A percentile compares a stretch with the other conserved stretches of the same genome.
Conservation (phyloP, 2,329 filamentous ascomycete genomes). For the Fusarium fujikuroi region DNA sequence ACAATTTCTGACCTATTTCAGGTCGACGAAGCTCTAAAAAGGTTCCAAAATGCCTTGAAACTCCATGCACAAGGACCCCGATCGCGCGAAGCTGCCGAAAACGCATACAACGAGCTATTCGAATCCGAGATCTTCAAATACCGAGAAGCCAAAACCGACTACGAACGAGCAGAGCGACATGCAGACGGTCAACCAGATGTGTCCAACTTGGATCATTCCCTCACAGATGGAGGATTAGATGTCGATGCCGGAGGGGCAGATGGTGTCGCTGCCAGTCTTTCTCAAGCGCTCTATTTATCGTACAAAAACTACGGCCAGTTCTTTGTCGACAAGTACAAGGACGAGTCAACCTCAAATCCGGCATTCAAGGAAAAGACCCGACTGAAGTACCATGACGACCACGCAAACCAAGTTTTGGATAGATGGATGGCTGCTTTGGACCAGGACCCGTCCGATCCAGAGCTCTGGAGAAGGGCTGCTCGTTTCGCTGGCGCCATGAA, state of each 20-base stretch:
- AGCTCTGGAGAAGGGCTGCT: slow-evolving; percentile 70
- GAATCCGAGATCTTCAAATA: slow-evolving; percentile 94
- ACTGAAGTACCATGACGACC: slow-evolving; percentile 46
- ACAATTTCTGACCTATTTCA: slow-evolving; percentile 45
- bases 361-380: slow-evolving; percentile 52
- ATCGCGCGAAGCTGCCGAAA: slow-evolving; percentile 78
- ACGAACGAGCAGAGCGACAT: slow-evolving; percentile 73
- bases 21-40: slow-evolving; percentile 95
- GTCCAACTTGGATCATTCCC: slow-evolving; percentile 55
- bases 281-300: slow-evolving; percentile 90
- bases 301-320: slow-evolving; percentile 98
- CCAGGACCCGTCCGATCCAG: slow-evolving; percentile 73
- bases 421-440: slow-evolving; percentile 70
- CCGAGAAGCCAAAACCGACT: slow-evolving; percentile 86
- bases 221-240: slow-evolving; percentile 61
- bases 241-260: slow-evolving; percentile 72
- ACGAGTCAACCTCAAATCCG: slow-evolving; percentile 60
- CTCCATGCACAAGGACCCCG: slow-evolving; percentile 86
- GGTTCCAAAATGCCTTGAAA: slow-evolving; percentile 91
- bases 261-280: slow-evolving; percentile 80
- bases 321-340: slow-evolving; percentile 71
- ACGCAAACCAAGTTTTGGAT: slow-evolving; percentile 60
- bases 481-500: slow-evolving; percentile 68
- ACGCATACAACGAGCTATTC: slow-evolving; percentile 87
- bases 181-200: slow-evolving; percentile 58